phyloP scores from a whole-genome alignment of 345 rosid species.

The Melastoma malabathricum region DNA sequence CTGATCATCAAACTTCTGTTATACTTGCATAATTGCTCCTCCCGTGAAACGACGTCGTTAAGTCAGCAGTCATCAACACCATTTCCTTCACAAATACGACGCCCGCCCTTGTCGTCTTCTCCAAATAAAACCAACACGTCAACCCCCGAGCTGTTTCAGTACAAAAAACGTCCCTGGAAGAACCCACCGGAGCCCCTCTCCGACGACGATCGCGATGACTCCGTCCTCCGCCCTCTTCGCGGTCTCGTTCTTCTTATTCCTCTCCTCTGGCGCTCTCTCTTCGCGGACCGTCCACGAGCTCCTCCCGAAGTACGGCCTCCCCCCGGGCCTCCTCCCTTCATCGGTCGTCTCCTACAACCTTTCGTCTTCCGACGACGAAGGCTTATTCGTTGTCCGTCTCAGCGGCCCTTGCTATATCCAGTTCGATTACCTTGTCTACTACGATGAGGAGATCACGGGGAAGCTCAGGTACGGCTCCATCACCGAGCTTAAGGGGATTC shows the following conservation, averaged over 20 bases:
- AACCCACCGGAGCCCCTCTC: too few relatives aligned
- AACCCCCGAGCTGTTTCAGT: too few relatives aligned
- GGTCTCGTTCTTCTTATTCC: slow-evolving; percentile 9
- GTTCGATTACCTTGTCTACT: slow-evolving; percentile 78
- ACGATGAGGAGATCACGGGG: slow-evolving; percentile 55
- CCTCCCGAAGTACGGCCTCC: slow-evolving; percentile 87
- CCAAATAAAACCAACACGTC: too few relatives aligned
- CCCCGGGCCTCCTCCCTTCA: slow-evolving; percentile 60
- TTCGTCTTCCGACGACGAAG: slow-evolving; percentile 29
- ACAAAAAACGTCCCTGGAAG: too few relatives aligned
- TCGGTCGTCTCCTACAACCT: slow-evolving; percentile 46
- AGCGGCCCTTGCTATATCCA: slow-evolving; percentile 43
- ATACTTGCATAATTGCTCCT: too few relatives aligned
- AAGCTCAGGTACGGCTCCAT: slow-evolving; percentile 64
- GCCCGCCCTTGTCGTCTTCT: too few relatives aligned
- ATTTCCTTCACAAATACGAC: too few relatives aligned
- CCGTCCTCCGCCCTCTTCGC: slow-evolving; percentile 3
- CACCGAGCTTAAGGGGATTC: slow-evolving; percentile 61
- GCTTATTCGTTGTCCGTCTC: slow-evolving; percentile 41
- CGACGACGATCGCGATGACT: too few relatives aligned
- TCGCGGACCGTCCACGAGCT: slow-evolving; percentile 49
- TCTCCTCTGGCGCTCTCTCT: slow-evolving; percentile 7
- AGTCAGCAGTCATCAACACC: too few relatives aligned
- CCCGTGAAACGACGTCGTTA: too few relatives aligned
- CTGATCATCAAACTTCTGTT: too few relatives aligned